Evolutionary conservation across 2,329 filamentous ascomycete species (phyloP).

Genomic region (Hansfordia pulvinata): DNA sequence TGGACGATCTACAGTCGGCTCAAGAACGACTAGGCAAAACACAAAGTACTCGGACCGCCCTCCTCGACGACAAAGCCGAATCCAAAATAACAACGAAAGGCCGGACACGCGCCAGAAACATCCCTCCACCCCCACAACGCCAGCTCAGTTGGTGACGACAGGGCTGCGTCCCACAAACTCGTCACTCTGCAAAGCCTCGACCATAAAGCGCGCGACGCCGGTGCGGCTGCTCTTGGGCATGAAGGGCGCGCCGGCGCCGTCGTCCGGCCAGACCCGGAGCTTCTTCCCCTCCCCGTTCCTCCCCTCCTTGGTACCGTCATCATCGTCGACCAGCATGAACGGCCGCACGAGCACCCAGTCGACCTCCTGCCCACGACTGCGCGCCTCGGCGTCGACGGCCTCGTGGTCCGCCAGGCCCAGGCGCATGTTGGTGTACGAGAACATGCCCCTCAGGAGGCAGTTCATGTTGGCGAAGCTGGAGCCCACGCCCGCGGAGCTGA

Average conservation of each 20-base stretch:
- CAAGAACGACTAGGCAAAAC: too few species aligned
- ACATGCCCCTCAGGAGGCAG: background rate
- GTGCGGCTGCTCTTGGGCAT: slow-evolving; percentile 21
- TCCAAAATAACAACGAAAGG: background rate
- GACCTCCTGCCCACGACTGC: too few species aligned
- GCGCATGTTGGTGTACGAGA: background rate
- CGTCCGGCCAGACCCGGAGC: slow-evolving; percentile 24
- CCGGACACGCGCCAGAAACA: too few species aligned
- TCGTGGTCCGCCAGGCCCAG: slow-evolving; percentile 1
- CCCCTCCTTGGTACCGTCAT: too few species aligned
- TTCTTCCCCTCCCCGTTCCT: slow-evolving; percentile 16
- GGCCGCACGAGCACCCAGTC: slow-evolving; percentile 30
- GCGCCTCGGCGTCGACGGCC: too few species aligned
- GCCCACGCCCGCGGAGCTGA: background rate
- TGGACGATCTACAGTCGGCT: too few species aligned
- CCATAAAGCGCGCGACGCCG: slow-evolving; percentile 30
- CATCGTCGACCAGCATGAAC: slow-evolving; percentile 26
- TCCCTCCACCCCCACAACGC: background rate
- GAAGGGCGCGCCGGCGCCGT: slow-evolving; percentile 25
- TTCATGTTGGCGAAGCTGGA: background rate
- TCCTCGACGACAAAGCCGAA: too few species aligned
- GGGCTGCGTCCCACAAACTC: slow-evolving; percentile 28
- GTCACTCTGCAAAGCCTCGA: slow-evolving; percentile 24
- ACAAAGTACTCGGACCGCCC: too few species aligned
- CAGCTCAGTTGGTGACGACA: slow-evolving; percentile 30